Base-by-base conservation (phyloP, 2,329 filamentous ascomycete genomes). In the Alternaria rosae region DNA sequence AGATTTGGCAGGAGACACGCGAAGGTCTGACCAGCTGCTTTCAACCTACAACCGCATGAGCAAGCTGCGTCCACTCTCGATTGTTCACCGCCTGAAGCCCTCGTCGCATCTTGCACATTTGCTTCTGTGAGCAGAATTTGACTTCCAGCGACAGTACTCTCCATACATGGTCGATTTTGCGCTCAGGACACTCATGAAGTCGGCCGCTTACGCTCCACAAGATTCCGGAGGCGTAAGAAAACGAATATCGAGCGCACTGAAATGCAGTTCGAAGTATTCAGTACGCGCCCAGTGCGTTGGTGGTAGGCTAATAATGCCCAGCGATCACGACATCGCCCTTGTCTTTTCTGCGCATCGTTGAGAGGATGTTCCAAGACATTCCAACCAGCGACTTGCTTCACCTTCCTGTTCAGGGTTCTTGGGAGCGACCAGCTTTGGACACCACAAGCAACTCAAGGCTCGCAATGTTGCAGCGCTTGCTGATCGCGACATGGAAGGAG, bases 381-480 rank as follows among this genome's bases (percentile, higher is more conserved):
- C 61, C 59, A 59, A 63, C 63, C 56, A 64, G 45, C 54, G 20
- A 35, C 35, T 57, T 63, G 57, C 57, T 65, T 65, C 65, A 75
- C 75, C 75, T 77, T 72, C 75, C 75, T 67, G 38, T 68, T 71
- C 51, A 32, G 67, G 70, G 41, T 15, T 43, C 13, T 45, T 45
- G 50, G 52, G 54, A 52, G 66, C 62, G 66, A 41, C 66, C 59
- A 68, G 57, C 64, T 38, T 23, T 47, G 53, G 57, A 61, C 61
- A 48, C 43, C 41, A 62, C 64, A 70, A 72, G 71, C 67, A 71
- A 70, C 61, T 69, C 68, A 74, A 71, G 71, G 50, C 70, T 65
- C 25, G 17, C 54, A 61, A 67, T 70, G 71, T 71, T 69, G 71
- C 65, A 56, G 20, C 41, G 57, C 58, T 50, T 68, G 63, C 58